A percentile compares a stretch with the other conserved stretches of the same genome.
phyloP scores from a whole-genome alignment of 495 filamentous ascomycete genomes.

The Podospora tetraspora region DNA sequence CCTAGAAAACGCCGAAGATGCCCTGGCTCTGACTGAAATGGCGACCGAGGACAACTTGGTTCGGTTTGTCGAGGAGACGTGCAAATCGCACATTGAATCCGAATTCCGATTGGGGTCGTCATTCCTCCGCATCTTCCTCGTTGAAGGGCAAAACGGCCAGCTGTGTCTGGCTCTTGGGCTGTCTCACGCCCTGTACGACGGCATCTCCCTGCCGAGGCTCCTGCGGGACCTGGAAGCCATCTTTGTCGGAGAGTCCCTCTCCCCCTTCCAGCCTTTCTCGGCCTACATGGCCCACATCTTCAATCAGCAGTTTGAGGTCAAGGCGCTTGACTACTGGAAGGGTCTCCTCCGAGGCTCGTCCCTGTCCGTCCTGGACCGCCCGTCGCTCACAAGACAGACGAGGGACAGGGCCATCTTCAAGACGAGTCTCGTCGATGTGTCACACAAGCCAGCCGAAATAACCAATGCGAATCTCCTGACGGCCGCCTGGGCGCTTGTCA shows the following conservation, averaged over 20 bases:
- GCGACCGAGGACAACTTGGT: slow-evolving; percentile 25
- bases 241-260: slow-evolving; percentile 21
- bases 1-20: slow-evolving; percentile 46
- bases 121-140: slow-evolving; percentile 56
- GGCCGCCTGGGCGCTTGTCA: slow-evolving; percentile 56
- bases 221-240: slow-evolving; percentile 40
- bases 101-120: slow-evolving; percentile 47
- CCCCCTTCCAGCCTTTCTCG: slow-evolving; percentile 52
- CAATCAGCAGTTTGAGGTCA: slow-evolving; percentile 18
- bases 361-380: slow-evolving; percentile 41
- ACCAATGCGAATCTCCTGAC: slow-evolving; percentile 55
- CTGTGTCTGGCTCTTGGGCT: slow-evolving; percentile 58
- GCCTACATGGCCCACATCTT: slow-evolving; percentile 49
- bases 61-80: slow-evolving; percentile 40
- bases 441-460: slow-evolving; percentile 38
- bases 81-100: slow-evolving; percentile 44
- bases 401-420: slow-evolving; percentile 9
- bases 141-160: slow-evolving; percentile 40
- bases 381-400: slow-evolving; percentile 16
- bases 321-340: slow-evolving; percentile 52
- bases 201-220: slow-evolving; percentile 60
- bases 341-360: slow-evolving; percentile 48
- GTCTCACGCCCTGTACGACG: slow-evolving; percentile 71
- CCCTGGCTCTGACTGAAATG: slow-evolving; percentile 40
- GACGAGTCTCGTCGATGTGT: slow-evolving; percentile 37